Base-by-base conservation (phyloP, 1,284 basidiomycete genomes). In the Omphalotus olearius region DNA sequence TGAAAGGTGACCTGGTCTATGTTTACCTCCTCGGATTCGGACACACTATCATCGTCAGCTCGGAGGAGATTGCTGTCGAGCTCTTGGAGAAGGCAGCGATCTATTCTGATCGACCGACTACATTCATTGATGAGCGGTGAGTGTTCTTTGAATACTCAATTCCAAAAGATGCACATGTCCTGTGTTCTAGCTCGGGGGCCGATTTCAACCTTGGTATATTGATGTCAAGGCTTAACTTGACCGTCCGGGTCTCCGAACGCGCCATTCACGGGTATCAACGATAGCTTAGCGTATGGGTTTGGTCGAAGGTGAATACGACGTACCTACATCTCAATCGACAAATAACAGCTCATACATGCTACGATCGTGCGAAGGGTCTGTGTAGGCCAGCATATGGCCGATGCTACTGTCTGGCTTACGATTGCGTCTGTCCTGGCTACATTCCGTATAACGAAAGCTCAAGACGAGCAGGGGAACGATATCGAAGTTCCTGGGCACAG, bases 21-120 rank as follows among this genome's bases (percentile, higher is more conserved):
- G 9, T 33, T 7, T 13, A 33, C 13, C 9, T 33, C 2, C 30
- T 7, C 7, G 30, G 30, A 2, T 10, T 10, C 13, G 30, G 30
- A 33, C 30, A 33, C 30, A 10, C 7, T 33, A 2, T 33, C 30
- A 33, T 33, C 30, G 13, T 33, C 30, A 33, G 9, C 30, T 33
- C 30, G 7, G 30, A 13, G 30, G 13, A 4, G 43, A 53, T 61
- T 14, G 71, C 70, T 1, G 64, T 60, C 42, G 62, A 62, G 37
- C 53, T 71, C 1, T 59, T 73, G 2, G 65, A 68, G 17, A 64
- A 69, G 14, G 65, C 68, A 5, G 53, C 43, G 17, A 50, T 63
- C 36, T 72, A 70, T 38, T 66, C 69, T 1, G 69, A 66, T 46
- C 59, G 69, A 10, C 69, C 69, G 53, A 26, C 57, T 67, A 14